Percentiles rank a stretch among this genome's conserved stretches.
Conservation (phyloP, 202 grass and related monocot genomes). For the Eragrostis tef region DNA sequence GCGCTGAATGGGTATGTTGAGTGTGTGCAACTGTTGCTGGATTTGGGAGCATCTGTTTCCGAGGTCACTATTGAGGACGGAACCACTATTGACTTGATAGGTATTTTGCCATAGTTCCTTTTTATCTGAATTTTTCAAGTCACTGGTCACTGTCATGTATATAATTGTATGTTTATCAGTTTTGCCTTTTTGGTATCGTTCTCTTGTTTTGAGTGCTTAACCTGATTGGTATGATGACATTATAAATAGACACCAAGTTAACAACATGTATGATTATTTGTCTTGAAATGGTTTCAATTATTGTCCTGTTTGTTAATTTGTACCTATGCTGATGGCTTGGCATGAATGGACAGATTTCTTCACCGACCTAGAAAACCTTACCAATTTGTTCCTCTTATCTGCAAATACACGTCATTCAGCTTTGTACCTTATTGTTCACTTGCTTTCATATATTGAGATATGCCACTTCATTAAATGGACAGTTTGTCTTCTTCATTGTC, state of each 20-base stretch:
- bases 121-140: constrained; percentile 20
- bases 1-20: constrained; percentile 80
- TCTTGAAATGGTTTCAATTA: constrained; percentile 27
- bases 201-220: constrained; percentile 26
- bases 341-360: neutral
- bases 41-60: constrained; percentile 74
- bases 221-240: constrained; percentile 18
- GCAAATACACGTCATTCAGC: constrained; percentile 17
- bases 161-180: constrained; percentile 17
- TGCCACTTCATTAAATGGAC: constrained; percentile 13
- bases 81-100: constrained; percentile 82
- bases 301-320: constrained; percentile 30
- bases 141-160: constrained; percentile 13
- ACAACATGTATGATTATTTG: neutral
- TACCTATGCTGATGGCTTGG: neutral
- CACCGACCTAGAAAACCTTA: neutral
- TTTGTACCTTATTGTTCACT: constrained; percentile 21
- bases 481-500: neutral
- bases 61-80: constrained; percentile 80
- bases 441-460: constrained; percentile 22
- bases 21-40: constrained; percentile 71
- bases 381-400: neutral
- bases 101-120: constrained; percentile 42
- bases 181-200: neutral
- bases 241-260: neutral